Evolutionary conservation across 1,139 yeast genomes (phyloP).

Genomic region (Yamadazyma atlantica): DNA sequence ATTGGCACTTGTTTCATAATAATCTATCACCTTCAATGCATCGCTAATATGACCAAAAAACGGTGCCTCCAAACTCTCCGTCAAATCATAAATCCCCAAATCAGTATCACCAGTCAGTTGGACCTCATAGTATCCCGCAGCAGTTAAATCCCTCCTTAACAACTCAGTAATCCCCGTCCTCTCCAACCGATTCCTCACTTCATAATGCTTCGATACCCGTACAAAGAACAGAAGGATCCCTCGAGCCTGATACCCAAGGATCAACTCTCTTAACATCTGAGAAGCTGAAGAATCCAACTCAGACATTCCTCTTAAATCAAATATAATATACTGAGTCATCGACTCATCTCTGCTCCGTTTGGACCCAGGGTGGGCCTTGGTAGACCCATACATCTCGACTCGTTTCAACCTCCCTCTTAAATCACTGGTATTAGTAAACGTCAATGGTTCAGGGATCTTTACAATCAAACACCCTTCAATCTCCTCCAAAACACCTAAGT

Average conservation of each 20-base stretch:
- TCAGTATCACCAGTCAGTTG: constrained; percentile 20
- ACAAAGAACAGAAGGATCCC: constrained; percentile 64
- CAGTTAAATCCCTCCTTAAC: constrained; percentile 26
- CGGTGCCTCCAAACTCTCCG: constrained; percentile 30
- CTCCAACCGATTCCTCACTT: constrained; percentile 29
- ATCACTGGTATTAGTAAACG: constrained; percentile 89
- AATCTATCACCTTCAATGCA: constrained; percentile 43
- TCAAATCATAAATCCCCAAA: constrained; percentile 23
- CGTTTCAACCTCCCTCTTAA: constrained; percentile 71
- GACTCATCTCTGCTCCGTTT: constrained; percentile 54
- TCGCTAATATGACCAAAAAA: constrained; percentile 43
- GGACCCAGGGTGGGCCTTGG: constrained; percentile 79
- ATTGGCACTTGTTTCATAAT: constrained; percentile 26
- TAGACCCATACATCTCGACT: constrained; percentile 82
- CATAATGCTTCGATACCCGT: constrained; percentile 50
- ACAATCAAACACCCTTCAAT: constrained; percentile 84
- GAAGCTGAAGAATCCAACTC: constrained; percentile 86
- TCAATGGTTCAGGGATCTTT: constrained; percentile 88
- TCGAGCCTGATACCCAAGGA: constrained; percentile 54
- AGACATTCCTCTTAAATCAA: constrained; percentile 87
- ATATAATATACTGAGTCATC: constrained; percentile 66
- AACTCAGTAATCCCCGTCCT: constrained; percentile 33
- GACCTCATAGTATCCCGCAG: constrained; percentile 27
- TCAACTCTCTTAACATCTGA: constrained; percentile 64
- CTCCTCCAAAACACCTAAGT: constrained; percentile 56